Evolutionary conservation across 2,329 filamentous ascomycete species (phyloP), one percentile per base, ranked within the genome.

Genomic region (Fusarium annulatum): DNA sequence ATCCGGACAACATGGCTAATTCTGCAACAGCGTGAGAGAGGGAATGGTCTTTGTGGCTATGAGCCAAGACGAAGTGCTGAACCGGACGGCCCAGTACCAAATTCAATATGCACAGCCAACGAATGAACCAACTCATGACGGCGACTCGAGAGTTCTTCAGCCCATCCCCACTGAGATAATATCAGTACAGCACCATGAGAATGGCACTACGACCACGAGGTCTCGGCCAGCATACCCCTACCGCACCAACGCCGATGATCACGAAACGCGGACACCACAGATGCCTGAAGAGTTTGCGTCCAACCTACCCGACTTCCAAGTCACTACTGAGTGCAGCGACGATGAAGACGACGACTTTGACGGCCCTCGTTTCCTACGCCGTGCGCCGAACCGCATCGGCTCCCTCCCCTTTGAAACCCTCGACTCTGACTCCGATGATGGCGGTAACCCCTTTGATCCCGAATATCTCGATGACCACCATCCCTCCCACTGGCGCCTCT

Each of bases 21-120:
- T 60, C n/a, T 63, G 33, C 61, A 52, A 64, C 80, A 96, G 94
- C 61, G 92, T 97, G 60, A 92, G 96, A 82, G 93, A 97, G 87
- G 96, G 96, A 49, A 92, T 98, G 88, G 89, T 98, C 2, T 98
- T 98, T 79, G 88, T 98, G 34, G 90, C 94, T 51, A 97, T 98
- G 95, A 89, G 91, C 45, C 89, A 91, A 42, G 91, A 97, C 74
- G 92, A 96, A 68, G 85, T 96, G 3, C 83, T 96, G 48, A 88
- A 86, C 26, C 88, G 92, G 65, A 96, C 94, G 16, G 88, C 92
- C 11, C 88, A 91, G 68, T 96, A 96, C 80, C 90, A 94, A 74
- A 91, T 96, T 33, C 89, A 92, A 75, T 94, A 93, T 76, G 81
- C 85, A 28, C 74, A 76, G 15, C 68, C 66, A 18, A 43, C 68